Base-by-base conservation (phyloP, 1,284 basidiomycete species). In the Cutaneotrichosporon curvatum region DNA sequence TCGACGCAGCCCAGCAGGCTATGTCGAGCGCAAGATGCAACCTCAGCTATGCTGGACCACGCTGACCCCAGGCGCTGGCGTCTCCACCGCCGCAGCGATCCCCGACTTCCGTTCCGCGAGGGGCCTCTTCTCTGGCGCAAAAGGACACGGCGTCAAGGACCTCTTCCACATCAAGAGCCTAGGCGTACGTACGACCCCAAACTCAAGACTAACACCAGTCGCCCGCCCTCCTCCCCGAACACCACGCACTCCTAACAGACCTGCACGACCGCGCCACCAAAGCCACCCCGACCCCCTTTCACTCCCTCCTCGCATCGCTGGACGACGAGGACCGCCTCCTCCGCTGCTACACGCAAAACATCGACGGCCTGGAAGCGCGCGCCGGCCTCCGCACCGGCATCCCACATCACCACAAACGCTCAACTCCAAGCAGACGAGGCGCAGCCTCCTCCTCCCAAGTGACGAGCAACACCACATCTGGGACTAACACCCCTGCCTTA, bases 331-430 rank as follows among this genome's bases (percentile, higher is more conserved):
- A 86, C 2, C 79, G 81, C 39, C 79, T 96, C 1, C 77, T 91
- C 36, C 79, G 91, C 22, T 87, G 91, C 4, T 96, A 95, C 70
- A 94, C 91, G 0, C 91, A 96, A 73, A 92, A 94, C 70, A 92
- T 95, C 52, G 90, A 96, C 64, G 84, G 83, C 14, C 80, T 96
- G 41, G 90, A 95, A 65, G 76, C 76, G 50, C 88, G 89, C 62
- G 84, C 81, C 12, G 90, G 90, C 4, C 77, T 95, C 7, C 80
- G 80, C 4, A 55, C 60, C 10, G 66, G 67, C 4, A 45, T 65
- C 5, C 65, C 63, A 4, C 38, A 28, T 28, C 25, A 28, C 25
- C 25, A 28, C 25, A 28, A 28, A 12, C n/a, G n/a, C n/a, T 7
- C 25, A 7, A 28, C 25, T 28, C 25, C 25, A n/a, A 37, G 15